phyloP scores from a whole-genome alignment of 1,139 yeast genomes.

The Geotrichum bryndzae region DNA sequence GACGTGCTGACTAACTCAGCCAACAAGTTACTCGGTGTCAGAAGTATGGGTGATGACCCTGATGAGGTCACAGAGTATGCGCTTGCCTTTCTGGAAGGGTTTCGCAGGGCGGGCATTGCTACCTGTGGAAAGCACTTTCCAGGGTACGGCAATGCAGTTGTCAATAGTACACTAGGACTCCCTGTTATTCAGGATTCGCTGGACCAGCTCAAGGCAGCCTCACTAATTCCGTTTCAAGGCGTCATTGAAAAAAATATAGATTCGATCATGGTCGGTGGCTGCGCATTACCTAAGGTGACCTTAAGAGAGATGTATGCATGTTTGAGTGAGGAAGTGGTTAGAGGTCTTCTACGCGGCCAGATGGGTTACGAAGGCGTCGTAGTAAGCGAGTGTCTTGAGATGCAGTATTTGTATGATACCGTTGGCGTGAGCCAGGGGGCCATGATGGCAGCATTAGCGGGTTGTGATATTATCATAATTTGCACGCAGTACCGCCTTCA shows the following conservation, averaged over 20 bases:
- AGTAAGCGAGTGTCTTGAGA: slow-evolving; percentile 59
- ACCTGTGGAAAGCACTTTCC: slow-evolving; percentile 64
- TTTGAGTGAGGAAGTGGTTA: slow-evolving; percentile 52
- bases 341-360: slow-evolving; percentile 48
- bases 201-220: slow-evolving; percentile 48
- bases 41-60: slow-evolving; percentile 57
- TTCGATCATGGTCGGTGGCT: slow-evolving; percentile 60
- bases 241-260: slow-evolving; percentile 49
- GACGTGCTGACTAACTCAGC: slow-evolving; percentile 57
- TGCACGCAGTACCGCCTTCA: slow-evolving; percentile 55
- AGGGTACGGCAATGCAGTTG: slow-evolving; percentile 59
- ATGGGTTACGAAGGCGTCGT: slow-evolving; percentile 55
- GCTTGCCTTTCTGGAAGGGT: slow-evolving; percentile 49
- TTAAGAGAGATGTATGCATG: slow-evolving; percentile 63
- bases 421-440: slow-evolving; percentile 66
- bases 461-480: slow-evolving; percentile 61
- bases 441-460: slow-evolving; percentile 55
- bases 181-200: slow-evolving; percentile 56
- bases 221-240: slow-evolving; percentile 49
- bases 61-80: slow-evolving; percentile 56
- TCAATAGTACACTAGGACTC: slow-evolving; percentile 51
- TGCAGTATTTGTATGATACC: slow-evolving; percentile 58
- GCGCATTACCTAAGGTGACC: slow-evolving; percentile 59
- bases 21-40: slow-evolving; percentile 54
- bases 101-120: slow-evolving; percentile 50